Evolutionary conservation across 371 early-diverging fungal genomes (phyloP).

Genomic region (Apophysomyces sp.): DNA sequence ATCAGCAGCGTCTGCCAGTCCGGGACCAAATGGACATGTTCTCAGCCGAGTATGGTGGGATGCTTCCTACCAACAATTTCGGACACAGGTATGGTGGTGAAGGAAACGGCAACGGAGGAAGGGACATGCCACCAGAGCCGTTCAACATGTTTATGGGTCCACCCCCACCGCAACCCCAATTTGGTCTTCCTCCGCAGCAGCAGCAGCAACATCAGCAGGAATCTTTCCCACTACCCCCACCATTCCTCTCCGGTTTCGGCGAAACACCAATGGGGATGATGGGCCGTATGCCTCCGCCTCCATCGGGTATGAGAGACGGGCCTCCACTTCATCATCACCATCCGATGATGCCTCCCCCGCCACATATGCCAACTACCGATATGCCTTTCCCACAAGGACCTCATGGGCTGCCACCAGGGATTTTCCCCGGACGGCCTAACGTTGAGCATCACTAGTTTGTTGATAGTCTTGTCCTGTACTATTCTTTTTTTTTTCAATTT

Average conservation of each 20-base stretch:
- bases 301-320: conserved; percentile 25
- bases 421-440: conserved; percentile 7
- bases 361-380: conserved; percentile 1
- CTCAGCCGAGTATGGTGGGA: conserved; percentile 8
- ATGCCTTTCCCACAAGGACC: conserved; percentile 9
- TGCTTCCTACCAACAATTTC: conserved; percentile 3
- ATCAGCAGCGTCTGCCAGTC: neutral
- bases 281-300: conserved; percentile 22
- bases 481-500: too few species aligned
- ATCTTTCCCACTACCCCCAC: conserved; percentile 19
- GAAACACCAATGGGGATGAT: conserved; percentile 20
- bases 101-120: conserved; percentile 7
- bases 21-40: neutral
- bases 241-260: conserved; percentile 26
- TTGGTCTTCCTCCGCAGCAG: conserved; percentile 10
- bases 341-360: conserved; percentile 14
- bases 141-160: conserved; percentile 25
- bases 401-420: conserved; percentile 15
- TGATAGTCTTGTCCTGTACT: neutral
- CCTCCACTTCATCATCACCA: conserved; percentile 12
- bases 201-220: conserved; percentile 20
- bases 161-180: conserved; percentile 15
- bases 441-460: neutral
- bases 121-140: neutral
- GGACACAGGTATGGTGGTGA: neutral